Conservation (phyloP, 495 filamentous ascomycete species). For the Penicillium bialowiezense region DNA sequence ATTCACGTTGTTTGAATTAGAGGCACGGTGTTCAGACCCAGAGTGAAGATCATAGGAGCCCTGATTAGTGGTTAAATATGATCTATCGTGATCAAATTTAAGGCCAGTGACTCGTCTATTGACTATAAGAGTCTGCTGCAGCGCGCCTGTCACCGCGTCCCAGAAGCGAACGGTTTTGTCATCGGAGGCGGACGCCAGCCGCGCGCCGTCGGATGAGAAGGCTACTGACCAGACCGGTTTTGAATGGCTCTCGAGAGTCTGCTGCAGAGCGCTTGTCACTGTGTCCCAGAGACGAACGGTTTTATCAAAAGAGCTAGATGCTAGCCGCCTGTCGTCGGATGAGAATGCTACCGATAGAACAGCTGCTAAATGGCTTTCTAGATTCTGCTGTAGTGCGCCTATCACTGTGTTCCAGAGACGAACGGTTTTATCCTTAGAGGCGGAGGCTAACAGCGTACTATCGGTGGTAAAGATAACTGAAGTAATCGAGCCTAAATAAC, state of each 20-base stretch:
- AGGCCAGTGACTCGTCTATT: too few species aligned
- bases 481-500: background rate
- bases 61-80: too few species aligned
- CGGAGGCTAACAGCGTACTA: slow-evolving; percentile 19
- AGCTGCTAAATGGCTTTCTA: background rate
- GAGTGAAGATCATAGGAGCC: too few species aligned
- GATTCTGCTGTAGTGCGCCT: background rate
- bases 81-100: too few species aligned
- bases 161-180: too few species aligned
- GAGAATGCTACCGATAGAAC: background rate
- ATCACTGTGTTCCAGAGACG: slow-evolving; percentile 27
- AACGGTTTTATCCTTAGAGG: slow-evolving; percentile 14
- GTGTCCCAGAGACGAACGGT: background rate
- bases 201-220: too few species aligned
- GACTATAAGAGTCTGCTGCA: too few species aligned
- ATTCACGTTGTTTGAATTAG: too few species aligned
- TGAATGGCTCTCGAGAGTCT: background rate
- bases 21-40: too few species aligned
- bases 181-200: too few species aligned
- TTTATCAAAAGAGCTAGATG: background rate
- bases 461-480: slow-evolving; percentile 29
- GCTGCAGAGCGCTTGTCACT: background rate
- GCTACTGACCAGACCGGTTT: too few species aligned
- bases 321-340: background rate
- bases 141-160: too few species aligned